Evolutionary conservation across 2,329 filamentous ascomycete species (phyloP).

Genomic region (Colletotrichum tamarilloi): DNA sequence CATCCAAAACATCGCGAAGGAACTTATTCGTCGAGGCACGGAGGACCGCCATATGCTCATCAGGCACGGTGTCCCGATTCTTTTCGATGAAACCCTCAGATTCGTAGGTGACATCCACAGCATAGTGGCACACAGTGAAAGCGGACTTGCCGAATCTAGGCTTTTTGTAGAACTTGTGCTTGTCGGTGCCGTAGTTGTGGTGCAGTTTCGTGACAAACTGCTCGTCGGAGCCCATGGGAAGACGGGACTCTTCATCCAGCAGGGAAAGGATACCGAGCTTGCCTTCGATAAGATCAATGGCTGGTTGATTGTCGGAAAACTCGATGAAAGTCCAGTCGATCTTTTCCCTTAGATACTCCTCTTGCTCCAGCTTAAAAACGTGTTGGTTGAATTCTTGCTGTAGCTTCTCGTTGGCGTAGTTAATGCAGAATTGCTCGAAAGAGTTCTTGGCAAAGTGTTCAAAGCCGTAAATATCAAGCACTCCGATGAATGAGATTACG

Average conservation of each 20-base stretch:
- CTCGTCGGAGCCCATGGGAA: slow-evolving; percentile 97
- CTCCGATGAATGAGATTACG: slow-evolving; percentile 93
- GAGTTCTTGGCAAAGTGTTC: slow-evolving; percentile 99
- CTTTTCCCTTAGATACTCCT: slow-evolving; percentile 94
- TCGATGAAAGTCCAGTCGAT: slow-evolving; percentile 99
- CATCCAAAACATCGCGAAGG: slow-evolving; percentile 84
- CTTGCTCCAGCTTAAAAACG: slow-evolving; percentile 98
- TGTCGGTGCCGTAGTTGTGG: slow-evolving; percentile 89
- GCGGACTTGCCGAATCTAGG: slow-evolving; percentile 96
- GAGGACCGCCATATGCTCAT: slow-evolving; percentile 96
- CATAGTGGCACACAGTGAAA: slow-evolving; percentile 99
- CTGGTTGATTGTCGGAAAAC: slow-evolving; percentile 98
- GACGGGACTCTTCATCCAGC: slow-evolving; percentile 93
- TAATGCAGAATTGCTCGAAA: slow-evolving; percentile 99
- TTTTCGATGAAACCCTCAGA: slow-evolving; percentile 99
- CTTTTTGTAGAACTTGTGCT: slow-evolving; percentile 98
- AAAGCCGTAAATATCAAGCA: slow-evolving; percentile 99
- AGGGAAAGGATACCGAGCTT: slow-evolving; percentile 94
- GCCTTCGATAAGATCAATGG: slow-evolving; percentile 97
- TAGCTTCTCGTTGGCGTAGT: slow-evolving; percentile 99
- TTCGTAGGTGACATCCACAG: slow-evolving; percentile 97
- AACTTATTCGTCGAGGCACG: slow-evolving; percentile 87
- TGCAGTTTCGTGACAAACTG: slow-evolving; percentile 97
- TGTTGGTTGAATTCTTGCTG: slow-evolving; percentile 99
- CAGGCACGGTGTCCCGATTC: slow-evolving; percentile 97